These are phyloP conservation scores for Macrolepiota fuliginosa DNA, from an alignment of 768 basidiomycete genomes.

Conservation along the genomic window DNA sequence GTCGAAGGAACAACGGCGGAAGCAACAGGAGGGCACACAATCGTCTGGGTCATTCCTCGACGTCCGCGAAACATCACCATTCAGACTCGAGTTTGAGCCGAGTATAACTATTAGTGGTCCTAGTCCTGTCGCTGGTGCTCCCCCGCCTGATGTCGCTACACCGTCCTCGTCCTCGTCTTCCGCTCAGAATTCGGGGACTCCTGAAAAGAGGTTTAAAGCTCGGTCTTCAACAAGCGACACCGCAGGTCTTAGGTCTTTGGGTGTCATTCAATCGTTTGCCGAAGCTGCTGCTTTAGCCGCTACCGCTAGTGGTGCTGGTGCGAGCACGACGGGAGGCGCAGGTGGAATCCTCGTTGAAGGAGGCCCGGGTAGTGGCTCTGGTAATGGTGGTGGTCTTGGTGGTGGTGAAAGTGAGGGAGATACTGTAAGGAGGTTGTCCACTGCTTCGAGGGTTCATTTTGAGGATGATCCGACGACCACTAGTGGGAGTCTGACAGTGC, in stretches of 20 bases:
- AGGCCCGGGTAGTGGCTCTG: neutral
- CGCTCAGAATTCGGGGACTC: neutral
- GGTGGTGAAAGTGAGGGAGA: neutral
- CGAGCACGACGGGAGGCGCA: neutral
- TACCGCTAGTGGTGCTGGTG: neutral
- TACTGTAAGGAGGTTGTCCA: neutral
- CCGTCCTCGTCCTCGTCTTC: neutral
- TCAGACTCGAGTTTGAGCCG: slow-evolving; percentile 38
- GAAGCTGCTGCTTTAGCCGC: slow-evolving; percentile 10
- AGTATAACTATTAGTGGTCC: neutral
- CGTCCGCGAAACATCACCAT: slow-evolving; percentile 44
- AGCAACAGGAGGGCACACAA: neutral
- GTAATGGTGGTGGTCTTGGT: neutral
- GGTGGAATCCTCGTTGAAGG: neutral
- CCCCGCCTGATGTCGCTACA: neutral
- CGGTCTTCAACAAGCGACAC: slow-evolving; percentile 5
- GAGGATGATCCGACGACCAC: slow-evolving; percentile 2
- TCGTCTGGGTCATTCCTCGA: slow-evolving; percentile 23
- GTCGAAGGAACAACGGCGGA: neutral
- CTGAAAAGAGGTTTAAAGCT: neutral
- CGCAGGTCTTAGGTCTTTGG: neutral
- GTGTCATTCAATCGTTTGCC: slow-evolving; percentile 7
- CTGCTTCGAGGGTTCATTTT: slow-evolving; percentile 11
- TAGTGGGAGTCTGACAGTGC: neutral
- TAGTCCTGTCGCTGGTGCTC: neutral